Evolutionary conservation across 1,284 basidiomycete species (phyloP), one percentile per base, ranked within the genome.

Genomic region (Bondarzewia mesenterica): DNA sequence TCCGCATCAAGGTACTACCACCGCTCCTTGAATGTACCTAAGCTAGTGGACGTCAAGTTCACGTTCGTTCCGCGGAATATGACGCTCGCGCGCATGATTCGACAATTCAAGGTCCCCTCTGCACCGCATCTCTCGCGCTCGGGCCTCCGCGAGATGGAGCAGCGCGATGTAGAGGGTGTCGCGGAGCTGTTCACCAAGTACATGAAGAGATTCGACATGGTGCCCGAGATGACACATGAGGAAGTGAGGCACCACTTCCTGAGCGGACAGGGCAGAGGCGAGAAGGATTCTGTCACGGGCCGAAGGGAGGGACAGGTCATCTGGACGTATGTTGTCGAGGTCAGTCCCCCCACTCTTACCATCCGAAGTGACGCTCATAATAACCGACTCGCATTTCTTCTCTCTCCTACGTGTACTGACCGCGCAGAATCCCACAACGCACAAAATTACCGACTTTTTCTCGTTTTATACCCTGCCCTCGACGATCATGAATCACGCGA

Each of bases 381-480:
- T 18, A 27, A 2, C 27, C 42, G 21, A 25, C 14, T 27, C 16
- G 38, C 5, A 10, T 21, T 48, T 37, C 41, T 20, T 45, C 39
- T 23, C 44, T 14, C 23, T 14, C n/a, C 10, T 29, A 37, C 8
- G 32, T 29, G 43, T 49, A n/a, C n/a, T n/a, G n/a, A n/a, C n/a
- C n/a, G n/a, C n/a, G 6, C 51, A 97, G 92, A 78, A 97, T 63
- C 85, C 87, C 0, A 69, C 78, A 47, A 88, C 87, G 5, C 80
- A 87, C 50, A 75, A 78, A 49, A 89, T 99, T 59, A 97, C 94
- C 2, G 96, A 99, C 68, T 86, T 95, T 61, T 86, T 98, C 66
- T 95, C 95, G 6, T 97, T 98, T 73, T 99, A 97, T 68, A 90
- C 89, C 7, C 80, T 99, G 18, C 95, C 96, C 0, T 98, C 94